A percentile compares a stretch with the other conserved stretches of the same genome.
Conservation (phyloP, 1,284 basidiomycete genomes). For the Bothia castanella region DNA sequence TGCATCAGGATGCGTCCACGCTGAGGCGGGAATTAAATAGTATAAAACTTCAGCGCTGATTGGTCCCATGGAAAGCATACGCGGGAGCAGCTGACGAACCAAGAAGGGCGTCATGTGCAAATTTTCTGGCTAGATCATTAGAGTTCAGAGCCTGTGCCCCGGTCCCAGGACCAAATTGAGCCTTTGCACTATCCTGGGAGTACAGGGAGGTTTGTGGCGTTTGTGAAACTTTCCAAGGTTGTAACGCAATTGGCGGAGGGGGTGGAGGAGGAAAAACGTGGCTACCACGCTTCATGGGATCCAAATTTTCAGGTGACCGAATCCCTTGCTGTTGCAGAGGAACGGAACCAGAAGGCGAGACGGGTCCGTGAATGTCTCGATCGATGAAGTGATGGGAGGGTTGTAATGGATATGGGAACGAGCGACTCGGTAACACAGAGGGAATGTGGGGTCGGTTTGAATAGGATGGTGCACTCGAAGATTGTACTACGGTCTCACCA, state of each 20-base stretch:
- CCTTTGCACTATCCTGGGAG: slow-evolving; percentile 6
- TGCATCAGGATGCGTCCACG: neutral
- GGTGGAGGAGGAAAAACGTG: neutral
- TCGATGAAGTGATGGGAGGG: neutral
- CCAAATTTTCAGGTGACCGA: neutral
- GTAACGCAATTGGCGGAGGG: neutral
- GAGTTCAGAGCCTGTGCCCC: slow-evolving; percentile 7
- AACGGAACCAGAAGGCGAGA: neutral
- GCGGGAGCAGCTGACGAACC: slow-evolving; percentile 1
- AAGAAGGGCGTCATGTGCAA: slow-evolving; percentile 8
- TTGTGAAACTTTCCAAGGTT: neutral
- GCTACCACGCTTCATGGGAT: slow-evolving; percentile 1
- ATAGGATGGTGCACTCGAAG: neutral
- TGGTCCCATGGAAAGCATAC: slow-evolving; percentile 2
- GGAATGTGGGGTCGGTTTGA: neutral
- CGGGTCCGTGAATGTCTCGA: neutral
- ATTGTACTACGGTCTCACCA: neutral
- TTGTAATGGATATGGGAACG: neutral
- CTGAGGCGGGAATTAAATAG: slow-evolving; percentile 50
- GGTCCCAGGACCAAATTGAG: slow-evolving; percentile 8
- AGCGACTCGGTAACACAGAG: neutral
- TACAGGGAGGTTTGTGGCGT: neutral
- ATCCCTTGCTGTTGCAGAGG: neutral
- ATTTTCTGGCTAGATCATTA: slow-evolving; percentile 11
- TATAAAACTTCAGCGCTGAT: slow-evolving; percentile 48